Evolutionary conservation across 768 basidiomycete species (phyloP).

Genomic region (Amyloporia xantha): DNA sequence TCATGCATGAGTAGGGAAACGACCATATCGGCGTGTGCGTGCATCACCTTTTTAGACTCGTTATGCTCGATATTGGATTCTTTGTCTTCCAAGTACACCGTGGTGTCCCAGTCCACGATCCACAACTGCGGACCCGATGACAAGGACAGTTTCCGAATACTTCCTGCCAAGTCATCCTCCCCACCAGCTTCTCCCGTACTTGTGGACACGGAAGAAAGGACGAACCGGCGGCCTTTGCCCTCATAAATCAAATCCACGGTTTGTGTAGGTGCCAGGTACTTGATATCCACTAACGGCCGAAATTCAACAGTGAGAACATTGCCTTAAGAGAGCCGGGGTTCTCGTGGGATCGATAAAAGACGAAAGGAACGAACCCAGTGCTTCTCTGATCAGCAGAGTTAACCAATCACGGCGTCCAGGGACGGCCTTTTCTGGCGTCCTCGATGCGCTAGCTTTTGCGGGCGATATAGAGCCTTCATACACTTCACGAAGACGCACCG

Average conservation of each 20-base stretch:
- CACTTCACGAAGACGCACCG: conserved; percentile 48
- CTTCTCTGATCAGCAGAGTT: conserved; percentile 54
- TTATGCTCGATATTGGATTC: conserved; percentile 6
- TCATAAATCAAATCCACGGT: conserved; percentile 60
- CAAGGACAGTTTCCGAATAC: conserved; percentile 40
- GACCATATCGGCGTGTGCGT: neutral
- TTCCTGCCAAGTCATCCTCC: conserved; percentile 6
- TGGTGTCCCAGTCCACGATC: conserved; percentile 65
- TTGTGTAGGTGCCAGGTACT: conserved; percentile 58
- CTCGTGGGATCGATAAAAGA: conserved; percentile 14
- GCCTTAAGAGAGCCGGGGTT: conserved; percentile 1
- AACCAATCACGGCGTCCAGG: conserved; percentile 59
- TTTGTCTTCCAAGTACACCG: conserved; percentile 34
- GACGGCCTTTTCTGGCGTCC: conserved; percentile 14
- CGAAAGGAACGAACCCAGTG: conserved; percentile 44
- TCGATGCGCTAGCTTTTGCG: neutral
- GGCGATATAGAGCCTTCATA: conserved; percentile 1
- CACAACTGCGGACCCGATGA: conserved; percentile 39
- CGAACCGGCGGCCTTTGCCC: conserved; percentile 49
- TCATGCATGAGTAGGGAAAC: neutral
- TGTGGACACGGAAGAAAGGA: conserved; percentile 40
- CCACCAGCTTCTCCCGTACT: conserved; percentile 5
- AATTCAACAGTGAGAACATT: neutral
- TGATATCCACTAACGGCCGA: conserved; percentile 53
- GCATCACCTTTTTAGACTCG: conserved; percentile 14